Base-by-base conservation (phyloP, 1,284 basidiomycete genomes). In the Neolentinus lepideus region DNA sequence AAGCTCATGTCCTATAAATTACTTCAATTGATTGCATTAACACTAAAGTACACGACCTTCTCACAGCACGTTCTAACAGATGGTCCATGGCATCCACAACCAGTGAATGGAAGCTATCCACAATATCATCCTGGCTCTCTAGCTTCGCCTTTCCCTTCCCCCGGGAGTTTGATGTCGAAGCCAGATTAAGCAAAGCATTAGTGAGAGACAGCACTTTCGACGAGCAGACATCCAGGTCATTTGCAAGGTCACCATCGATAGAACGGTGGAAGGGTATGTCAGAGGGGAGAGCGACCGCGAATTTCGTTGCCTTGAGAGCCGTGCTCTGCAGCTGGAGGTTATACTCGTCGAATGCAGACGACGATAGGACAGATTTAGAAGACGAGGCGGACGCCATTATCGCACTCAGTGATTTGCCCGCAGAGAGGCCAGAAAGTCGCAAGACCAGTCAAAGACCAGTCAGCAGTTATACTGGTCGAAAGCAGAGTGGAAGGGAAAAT, bases 211-310 rank as follows among this genome's bases (percentile, higher is more conserved):
- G 73, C 1, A 91, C 75, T 45, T 79, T 76, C 26, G 77, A 69
- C 0, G 85, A 85, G 60, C 85, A 79, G 4, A 66, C 67, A 60
- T 92, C 89, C 24, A 92, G 69, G 56, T 84, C 80, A 52, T 73
- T 76, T 1, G 85, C 85, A 58, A 96, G 78, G 12, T 73, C 75
- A 14, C 79, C 71, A 68, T 95, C 88, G 60, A 97, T 80, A 2
- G 93, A 90, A 38, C 90, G 84, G 70, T 96, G 89, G 68, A 95
- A 96, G 47, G 78, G 72, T 57, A 96, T 73, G 70, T 95, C 93
- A 10, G 70, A 55, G 12, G 88, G 87, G 4, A 90, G 71, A 0
- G 71, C 71, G 3, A 78, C 79, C 0, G 86, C 78, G 54, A 76
- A 71, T 57, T 81, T 78, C 2, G 85, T 88, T 3, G 84, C 75